A percentile compares a stretch with the other conserved stretches of the same genome.
phyloP scores from a whole-genome alignment of 2,329 filamentous ascomycete species.

The Sordariomycetes sp. region DNA sequence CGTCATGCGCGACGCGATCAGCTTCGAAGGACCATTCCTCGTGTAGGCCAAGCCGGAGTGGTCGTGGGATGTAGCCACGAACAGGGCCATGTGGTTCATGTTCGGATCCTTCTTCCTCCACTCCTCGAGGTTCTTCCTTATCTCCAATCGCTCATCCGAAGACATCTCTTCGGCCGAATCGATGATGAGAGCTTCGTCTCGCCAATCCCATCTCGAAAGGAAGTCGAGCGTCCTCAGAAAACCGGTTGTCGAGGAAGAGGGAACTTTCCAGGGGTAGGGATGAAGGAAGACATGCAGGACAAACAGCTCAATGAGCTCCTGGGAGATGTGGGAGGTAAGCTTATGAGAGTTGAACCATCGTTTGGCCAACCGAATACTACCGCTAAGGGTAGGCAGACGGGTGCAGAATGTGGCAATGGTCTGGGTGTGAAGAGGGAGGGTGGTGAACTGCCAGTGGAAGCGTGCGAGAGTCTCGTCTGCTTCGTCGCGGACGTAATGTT shows the following conservation, averaged over 20 bases:
- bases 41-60: constrained; percentile 75
- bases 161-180: constrained; percentile 59
- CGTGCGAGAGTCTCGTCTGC: constrained; percentile 59
- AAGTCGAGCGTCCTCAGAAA: constrained; percentile 75
- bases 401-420: constrained; percentile 73
- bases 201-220: constrained; percentile 88
- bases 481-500: constrained; percentile 57
- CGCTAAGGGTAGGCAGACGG: constrained; percentile 68
- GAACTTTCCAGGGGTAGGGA: constrained; percentile 70
- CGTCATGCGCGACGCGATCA: constrained; percentile 77
- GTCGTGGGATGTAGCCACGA: constrained; percentile 75
- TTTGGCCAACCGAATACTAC: constrained; percentile 77
- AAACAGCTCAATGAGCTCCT: constrained; percentile 79
- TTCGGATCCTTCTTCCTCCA: constrained; percentile 84
- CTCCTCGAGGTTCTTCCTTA: constrained; percentile 65
- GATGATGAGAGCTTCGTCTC: constrained; percentile 69
- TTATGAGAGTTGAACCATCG: constrained; percentile 84
- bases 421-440: constrained; percentile 71
- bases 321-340: constrained; percentile 63
- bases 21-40: constrained; percentile 59
- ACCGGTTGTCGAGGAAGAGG: constrained; percentile 68
- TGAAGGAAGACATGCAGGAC: constrained; percentile 70
- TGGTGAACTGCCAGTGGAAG: constrained; percentile 63
- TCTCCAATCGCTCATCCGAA: constrained; percentile 47
- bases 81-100: constrained; percentile 75